A percentile compares a stretch with the other conserved stretches of the same genome.
phyloP scores from a whole-genome alignment of 768 basidiomycete genomes.

The Boletus pseudopeckii region DNA sequence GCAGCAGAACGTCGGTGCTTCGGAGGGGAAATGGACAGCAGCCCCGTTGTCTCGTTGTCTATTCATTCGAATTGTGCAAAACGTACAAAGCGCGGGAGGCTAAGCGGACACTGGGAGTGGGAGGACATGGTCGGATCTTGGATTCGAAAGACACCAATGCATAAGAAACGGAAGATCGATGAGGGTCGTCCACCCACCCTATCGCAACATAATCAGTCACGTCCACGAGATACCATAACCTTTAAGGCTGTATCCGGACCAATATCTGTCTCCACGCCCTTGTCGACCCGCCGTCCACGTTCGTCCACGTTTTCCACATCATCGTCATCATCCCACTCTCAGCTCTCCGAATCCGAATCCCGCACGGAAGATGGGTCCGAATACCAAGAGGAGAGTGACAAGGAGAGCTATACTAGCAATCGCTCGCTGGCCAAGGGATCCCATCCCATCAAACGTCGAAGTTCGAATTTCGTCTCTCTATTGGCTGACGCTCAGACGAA shows the following conservation, averaged over 20 bases:
- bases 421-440: slow-evolving; percentile 4
- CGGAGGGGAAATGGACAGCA: slow-evolving; percentile 21
- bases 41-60: slow-evolving; percentile 16
- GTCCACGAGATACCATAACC: neutral
- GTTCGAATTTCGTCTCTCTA: slow-evolving; percentile 37
- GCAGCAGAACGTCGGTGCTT: slow-evolving; percentile 51
- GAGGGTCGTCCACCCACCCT: neutral
- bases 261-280: neutral
- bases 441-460: slow-evolving; percentile 15
- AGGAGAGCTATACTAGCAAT: slow-evolving; percentile 19
- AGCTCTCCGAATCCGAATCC: slow-evolving; percentile 9
- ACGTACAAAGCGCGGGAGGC: slow-evolving; percentile 8
- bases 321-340: slow-evolving; percentile 6
- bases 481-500: slow-evolving; percentile 39
- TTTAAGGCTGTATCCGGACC: neutral
- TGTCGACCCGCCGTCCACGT: neutral
- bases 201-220: neutral
- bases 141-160: slow-evolving; percentile 37
- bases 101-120: slow-evolving; percentile 44
- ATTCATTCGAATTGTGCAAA: neutral
- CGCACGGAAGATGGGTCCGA: slow-evolving; percentile 22
- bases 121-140: slow-evolving; percentile 45
- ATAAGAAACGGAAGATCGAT: slow-evolving; percentile 22
- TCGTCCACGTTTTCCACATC: slow-evolving; percentile 10
- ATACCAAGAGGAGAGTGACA: slow-evolving; percentile 19